Conservation (phyloP, 2,329 filamentous ascomycete species). For the Fusarium illudens region DNA sequence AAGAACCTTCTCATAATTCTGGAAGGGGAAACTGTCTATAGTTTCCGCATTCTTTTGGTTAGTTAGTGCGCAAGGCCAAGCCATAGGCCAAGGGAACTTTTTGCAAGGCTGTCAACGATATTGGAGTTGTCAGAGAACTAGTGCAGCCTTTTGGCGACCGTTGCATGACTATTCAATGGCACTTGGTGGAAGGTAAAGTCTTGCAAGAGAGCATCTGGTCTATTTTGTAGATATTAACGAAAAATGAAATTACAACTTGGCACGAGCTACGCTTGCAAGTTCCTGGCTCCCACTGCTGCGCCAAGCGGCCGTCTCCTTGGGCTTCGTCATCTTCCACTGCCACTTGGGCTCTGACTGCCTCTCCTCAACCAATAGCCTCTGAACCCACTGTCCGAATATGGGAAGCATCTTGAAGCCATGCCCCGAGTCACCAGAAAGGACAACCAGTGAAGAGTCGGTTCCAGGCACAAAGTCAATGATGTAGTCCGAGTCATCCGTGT, state of each 20-base stretch:
- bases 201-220: neutral
- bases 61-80: neutral
- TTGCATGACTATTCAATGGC: neutral
- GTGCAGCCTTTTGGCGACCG: neutral
- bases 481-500: conserved; percentile 28
- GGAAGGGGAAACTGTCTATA: too few relatives aligned
- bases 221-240: neutral
- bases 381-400: conserved; percentile 21
- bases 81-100: neutral
- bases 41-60: neutral
- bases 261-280: conserved; percentile 16
- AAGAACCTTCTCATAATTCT: too few relatives aligned
- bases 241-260: conserved; percentile 12
- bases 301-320: conserved; percentile 20
- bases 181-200: neutral
- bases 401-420: conserved; percentile 30
- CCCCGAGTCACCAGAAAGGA: conserved; percentile 19
- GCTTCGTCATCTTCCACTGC: conserved; percentile 27
- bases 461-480: conserved; percentile 28
- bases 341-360: conserved; percentile 17
- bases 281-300: conserved; percentile 29
- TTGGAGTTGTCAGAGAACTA: neutral
- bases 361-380: conserved; percentile 12
- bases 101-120: neutral
- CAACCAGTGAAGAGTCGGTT: conserved; percentile 8